Evolutionary conservation across 169 alveolate species (phyloP).

Genomic region (Plasmodium vivax): DNA sequence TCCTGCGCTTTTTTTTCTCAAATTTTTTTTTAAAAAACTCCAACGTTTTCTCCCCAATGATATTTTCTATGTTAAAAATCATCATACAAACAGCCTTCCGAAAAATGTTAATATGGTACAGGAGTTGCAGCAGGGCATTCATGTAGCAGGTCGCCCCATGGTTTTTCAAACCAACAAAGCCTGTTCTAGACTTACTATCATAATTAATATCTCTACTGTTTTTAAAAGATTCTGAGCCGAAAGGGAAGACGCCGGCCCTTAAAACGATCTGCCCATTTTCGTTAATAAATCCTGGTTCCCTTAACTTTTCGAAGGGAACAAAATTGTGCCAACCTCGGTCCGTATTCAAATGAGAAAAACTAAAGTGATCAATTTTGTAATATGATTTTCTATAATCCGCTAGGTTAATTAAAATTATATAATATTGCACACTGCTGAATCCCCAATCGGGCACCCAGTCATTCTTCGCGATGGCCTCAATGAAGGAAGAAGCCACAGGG

Average conservation of each 20-base stretch:
- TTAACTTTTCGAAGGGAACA: slow-evolving; percentile 76
- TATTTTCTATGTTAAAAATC: slow-evolving; percentile 78
- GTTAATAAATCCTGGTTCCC: slow-evolving; percentile 82
- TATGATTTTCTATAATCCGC: slow-evolving; percentile 82
- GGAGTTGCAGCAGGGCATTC: slow-evolving; percentile 97
- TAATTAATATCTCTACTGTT: slow-evolving; percentile 79
- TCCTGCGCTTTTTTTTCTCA: slow-evolving; percentile 9
- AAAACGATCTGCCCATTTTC: slow-evolving; percentile 81
- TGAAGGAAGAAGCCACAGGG: slow-evolving; percentile 78
- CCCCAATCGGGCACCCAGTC: slow-evolving; percentile 91
- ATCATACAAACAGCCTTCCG: slow-evolving; percentile 93
- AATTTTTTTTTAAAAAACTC: slow-evolving; percentile 72
- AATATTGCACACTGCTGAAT: slow-evolving; percentile 85
- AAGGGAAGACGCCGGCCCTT: slow-evolving; percentile 85
- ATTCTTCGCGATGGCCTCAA: slow-evolving; percentile 84
- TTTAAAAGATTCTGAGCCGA: slow-evolving; percentile 84
- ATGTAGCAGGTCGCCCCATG: slow-evolving; percentile 99
- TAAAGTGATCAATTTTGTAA: slow-evolving; percentile 83
- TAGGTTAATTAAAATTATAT: slow-evolving; percentile 84
- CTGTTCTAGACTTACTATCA: slow-evolving; percentile 89
- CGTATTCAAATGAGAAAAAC: slow-evolving; percentile 82
- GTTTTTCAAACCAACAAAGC: slow-evolving; percentile 95
- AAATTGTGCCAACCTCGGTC: slow-evolving; percentile 91
- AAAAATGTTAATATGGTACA: slow-evolving; percentile 96
- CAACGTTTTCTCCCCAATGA: slow-evolving; percentile 76